Conservation (phyloP, 345 rosid genomes). For the Crucihimalaya himalaica region DNA sequence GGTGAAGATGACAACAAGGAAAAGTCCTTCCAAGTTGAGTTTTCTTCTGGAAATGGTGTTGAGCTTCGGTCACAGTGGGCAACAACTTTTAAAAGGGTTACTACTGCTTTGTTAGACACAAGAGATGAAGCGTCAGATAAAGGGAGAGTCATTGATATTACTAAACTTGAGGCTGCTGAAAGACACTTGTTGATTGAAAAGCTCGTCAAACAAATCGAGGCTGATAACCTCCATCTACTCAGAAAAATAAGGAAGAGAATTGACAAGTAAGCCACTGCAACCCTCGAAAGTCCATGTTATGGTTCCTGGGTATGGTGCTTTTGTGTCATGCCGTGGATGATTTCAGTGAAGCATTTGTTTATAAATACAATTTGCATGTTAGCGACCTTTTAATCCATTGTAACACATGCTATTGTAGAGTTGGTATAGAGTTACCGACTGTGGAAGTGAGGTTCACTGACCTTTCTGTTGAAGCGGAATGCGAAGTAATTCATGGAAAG, state of each 20-base stretch:
- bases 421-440: slow-evolving; percentile 44
- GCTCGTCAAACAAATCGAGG: slow-evolving; percentile 53
- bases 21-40: slow-evolving; percentile 5
- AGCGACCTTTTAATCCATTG: neutral
- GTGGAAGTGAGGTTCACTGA: slow-evolving; percentile 51
- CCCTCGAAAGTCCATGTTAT: neutral
- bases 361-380: neutral
- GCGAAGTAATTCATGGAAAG: slow-evolving; percentile 46
- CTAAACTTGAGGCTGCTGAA: slow-evolving; percentile 48
- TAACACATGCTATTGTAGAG: slow-evolving; percentile 37
- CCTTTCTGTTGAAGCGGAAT: slow-evolving; percentile 45
- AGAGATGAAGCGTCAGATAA: slow-evolving; percentile 20
- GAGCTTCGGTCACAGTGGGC: slow-evolving; percentile 52
- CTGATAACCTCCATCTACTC: slow-evolving; percentile 52
- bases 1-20: slow-evolving; percentile 18
- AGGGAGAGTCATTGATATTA: slow-evolving; percentile 43
- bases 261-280: slow-evolving; percentile 44
- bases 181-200: slow-evolving; percentile 52
- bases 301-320: neutral
- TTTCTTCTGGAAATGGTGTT: slow-evolving; percentile 27
- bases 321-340: neutral
- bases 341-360: neutral
- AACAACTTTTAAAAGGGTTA: slow-evolving; percentile 49
- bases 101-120: slow-evolving; percentile 45
- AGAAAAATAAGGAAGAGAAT: slow-evolving; percentile 49